These are phyloP conservation scores for Venturiaceae sp. DNA, from an alignment of 2,329 filamentous ascomycete genomes.

Conservation along the genomic window DNA sequence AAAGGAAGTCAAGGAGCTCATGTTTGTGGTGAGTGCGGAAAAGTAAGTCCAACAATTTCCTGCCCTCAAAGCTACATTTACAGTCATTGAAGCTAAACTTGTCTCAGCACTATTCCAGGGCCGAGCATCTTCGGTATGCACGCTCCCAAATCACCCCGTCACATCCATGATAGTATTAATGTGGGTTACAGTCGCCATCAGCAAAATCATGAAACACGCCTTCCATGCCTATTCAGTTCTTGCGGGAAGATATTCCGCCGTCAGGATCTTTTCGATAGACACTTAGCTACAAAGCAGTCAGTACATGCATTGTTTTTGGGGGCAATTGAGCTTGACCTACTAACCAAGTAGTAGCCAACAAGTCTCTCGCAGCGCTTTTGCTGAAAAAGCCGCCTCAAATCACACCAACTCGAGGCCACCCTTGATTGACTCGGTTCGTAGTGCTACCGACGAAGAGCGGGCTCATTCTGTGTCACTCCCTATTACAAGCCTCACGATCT, in stretches of 20 bases:
- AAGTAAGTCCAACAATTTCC: constrained; percentile 22
- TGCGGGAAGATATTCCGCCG: constrained; percentile 35
- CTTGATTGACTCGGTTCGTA: too few relatives aligned
- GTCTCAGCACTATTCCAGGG: constrained; percentile 34
- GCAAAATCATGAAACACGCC: constrained; percentile 33
- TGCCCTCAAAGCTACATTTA: neutral
- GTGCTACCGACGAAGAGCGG: too few relatives aligned
- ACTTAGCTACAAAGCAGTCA: constrained; percentile 34
- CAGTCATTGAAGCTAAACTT: neutral
- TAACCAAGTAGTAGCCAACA: too few relatives aligned
- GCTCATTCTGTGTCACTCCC: too few relatives aligned
- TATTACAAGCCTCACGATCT: too few relatives aligned
- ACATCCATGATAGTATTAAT: too few relatives aligned
- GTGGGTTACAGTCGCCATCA: constrained; percentile 32
- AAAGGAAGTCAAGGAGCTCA: constrained; percentile 36
- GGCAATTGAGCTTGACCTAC: too few relatives aligned
- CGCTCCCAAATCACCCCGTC: too few relatives aligned
- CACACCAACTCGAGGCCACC: too few relatives aligned
- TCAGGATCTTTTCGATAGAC: constrained; percentile 33
- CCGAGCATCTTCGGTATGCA: constrained; percentile 37
- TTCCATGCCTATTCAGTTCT: constrained; percentile 28
- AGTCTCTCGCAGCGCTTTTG: too few relatives aligned
- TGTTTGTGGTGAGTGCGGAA: constrained; percentile 34
- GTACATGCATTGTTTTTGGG: too few relatives aligned
- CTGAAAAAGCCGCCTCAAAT: too few relatives aligned